These are phyloP conservation scores for Dioscorea zingiberensis DNA, from an alignment of 106 monocot species.

Conservation along the genomic window DNA sequence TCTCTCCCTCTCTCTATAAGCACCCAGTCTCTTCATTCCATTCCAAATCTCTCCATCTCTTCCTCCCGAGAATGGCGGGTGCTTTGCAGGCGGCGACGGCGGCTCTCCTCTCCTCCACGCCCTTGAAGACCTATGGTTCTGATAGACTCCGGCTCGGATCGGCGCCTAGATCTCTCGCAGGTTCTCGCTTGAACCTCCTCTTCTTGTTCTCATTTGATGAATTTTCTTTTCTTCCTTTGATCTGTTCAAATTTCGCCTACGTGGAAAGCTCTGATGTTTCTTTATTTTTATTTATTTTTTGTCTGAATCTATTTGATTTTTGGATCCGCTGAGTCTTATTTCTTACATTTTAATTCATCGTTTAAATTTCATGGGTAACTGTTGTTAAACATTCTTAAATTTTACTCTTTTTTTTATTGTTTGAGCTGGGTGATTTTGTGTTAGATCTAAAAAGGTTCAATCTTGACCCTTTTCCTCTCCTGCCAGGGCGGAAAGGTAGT, in stretches of 20 bases:
- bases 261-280: not conserved
- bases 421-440: not conserved
- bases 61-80: slow-evolving; percentile 14
- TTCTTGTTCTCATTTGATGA: no score
- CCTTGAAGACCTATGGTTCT: slow-evolving; percentile 1
- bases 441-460: not conserved
- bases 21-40: not conserved
- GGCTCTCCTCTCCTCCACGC: slow-evolving; percentile 19
- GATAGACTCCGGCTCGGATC: slow-evolving; percentile 16
- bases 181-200: not conserved
- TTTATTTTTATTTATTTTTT: not conserved
- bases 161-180: slow-evolving; percentile 7
- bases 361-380: not conserved
- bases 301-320: not conserved
- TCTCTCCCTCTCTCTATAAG: not conserved
- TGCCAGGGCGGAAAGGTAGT: slow-evolving; percentile 15
- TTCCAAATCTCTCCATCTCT: not conserved
- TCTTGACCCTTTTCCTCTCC: not conserved
- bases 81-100: slow-evolving; percentile 25
- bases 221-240: no score
- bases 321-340: not conserved
- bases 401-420: not conserved
- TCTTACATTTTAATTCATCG: no score
- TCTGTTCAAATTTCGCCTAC: no score
- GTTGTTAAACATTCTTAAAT: not conserved